Conservation (phyloP, 495 filamentous ascomycete species). For the Tuber borchii region DNA sequence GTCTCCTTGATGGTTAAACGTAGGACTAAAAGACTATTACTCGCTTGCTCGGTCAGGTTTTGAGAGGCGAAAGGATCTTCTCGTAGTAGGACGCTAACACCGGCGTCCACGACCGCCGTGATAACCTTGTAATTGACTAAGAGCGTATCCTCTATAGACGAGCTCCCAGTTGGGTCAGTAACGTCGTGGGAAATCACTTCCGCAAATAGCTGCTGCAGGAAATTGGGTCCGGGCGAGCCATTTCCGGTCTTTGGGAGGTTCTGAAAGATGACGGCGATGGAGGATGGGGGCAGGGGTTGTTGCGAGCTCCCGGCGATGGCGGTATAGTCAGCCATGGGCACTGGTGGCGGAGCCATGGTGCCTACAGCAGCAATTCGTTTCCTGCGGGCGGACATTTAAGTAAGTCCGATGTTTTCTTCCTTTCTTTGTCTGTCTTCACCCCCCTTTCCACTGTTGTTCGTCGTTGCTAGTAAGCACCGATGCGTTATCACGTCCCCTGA, state of each 20-base stretch:
- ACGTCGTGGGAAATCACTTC: slow-evolving; percentile 54
- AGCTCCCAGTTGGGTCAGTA: slow-evolving; percentile 42
- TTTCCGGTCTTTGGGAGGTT: slow-evolving; percentile 45
- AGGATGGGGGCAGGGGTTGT: slow-evolving; percentile 46
- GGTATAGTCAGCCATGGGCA: background rate
- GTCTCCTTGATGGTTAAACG: slow-evolving; percentile 64
- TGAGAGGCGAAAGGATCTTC: slow-evolving; percentile 58
- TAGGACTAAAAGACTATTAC: slow-evolving; percentile 66
- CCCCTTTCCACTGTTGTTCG: background rate
- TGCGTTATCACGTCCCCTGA: background rate
- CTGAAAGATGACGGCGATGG: slow-evolving; percentile 50
- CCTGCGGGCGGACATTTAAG: slow-evolving; percentile 43
- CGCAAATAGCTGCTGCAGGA: slow-evolving; percentile 58
- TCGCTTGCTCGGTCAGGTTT: slow-evolving; percentile 53
- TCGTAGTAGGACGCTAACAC: slow-evolving; percentile 58
- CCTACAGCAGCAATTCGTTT: slow-evolving; percentile 41
- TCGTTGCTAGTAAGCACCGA: background rate
- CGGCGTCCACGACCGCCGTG: slow-evolving; percentile 71
- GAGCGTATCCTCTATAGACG: slow-evolving; percentile 56
- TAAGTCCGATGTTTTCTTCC: background rate
- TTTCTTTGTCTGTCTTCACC: background rate
- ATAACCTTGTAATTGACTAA: slow-evolving; percentile 76
- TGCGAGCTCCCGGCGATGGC: slow-evolving; percentile 13
- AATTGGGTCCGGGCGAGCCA: slow-evolving; percentile 46
- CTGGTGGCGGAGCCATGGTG: slow-evolving; percentile 27